Conservation (phyloP, 1,139 yeast genomes). For the Hemisphaericaspora xylanilytica region DNA sequence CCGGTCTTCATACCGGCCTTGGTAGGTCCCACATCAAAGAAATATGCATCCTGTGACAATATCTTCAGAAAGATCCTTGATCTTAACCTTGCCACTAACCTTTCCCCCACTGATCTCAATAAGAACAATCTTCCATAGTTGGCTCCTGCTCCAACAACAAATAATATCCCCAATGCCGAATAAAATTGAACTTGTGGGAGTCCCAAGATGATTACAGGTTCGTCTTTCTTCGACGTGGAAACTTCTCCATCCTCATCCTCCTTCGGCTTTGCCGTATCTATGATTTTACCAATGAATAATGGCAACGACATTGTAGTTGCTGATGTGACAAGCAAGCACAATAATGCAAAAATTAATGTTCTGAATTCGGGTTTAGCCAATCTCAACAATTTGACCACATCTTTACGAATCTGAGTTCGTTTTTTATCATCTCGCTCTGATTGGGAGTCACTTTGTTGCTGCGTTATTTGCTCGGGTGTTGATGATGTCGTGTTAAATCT, state of each 20-base stretch:
- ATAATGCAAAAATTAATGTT: conserved; percentile 48
- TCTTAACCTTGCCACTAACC: conserved; percentile 79
- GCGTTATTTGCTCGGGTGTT: not conserved
- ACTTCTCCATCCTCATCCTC: conserved; percentile 6
- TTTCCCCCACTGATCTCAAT: conserved; percentile 77
- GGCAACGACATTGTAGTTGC: conserved; percentile 67
- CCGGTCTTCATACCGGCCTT: conserved; percentile 69
- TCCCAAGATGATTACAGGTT: conserved; percentile 38
- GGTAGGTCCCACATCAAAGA: conserved; percentile 75
- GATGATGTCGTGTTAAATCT: conserved; percentile 6
- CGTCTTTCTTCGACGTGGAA: conserved; percentile 28
- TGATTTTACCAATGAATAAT: conserved; percentile 72
- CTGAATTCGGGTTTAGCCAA: conserved; percentile 41
- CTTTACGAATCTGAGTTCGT: conserved; percentile 14
- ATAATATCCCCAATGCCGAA: conserved; percentile 41
- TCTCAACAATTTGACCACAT: conserved; percentile 26
- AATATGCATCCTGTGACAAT: conserved; percentile 84
- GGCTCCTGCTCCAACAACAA: conserved; percentile 69
- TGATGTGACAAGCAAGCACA: conserved; percentile 56
- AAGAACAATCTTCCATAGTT: conserved; percentile 78
- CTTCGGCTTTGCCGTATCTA: conserved; percentile 34
- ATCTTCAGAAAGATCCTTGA: conserved; percentile 73
- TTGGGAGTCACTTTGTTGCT: not conserved
- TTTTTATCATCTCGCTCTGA: conserved; percentile 3
- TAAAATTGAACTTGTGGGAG: conserved; percentile 35